Evolutionary conservation across 163 green algal species (phyloP).

Genomic region (Scenedesmus sp.): DNA sequence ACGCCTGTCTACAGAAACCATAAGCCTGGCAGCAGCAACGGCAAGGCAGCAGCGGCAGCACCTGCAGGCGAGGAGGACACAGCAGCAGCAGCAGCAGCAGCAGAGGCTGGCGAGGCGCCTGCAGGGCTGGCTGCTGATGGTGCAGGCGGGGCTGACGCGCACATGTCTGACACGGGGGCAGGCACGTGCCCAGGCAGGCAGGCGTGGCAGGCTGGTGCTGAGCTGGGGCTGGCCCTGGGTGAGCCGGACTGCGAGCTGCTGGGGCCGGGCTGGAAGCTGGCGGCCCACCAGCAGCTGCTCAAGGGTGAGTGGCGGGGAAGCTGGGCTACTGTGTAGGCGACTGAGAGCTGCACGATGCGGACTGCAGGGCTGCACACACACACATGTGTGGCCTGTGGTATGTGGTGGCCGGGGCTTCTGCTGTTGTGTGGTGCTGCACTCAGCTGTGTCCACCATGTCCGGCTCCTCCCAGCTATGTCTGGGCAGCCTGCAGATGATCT

Average conservation of each 20-base stretch:
- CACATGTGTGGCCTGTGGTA: neutral
- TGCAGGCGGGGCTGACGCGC: neutral
- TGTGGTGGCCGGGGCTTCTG: neutral
- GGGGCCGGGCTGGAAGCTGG: constrained; percentile 62
- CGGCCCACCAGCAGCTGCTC: constrained; percentile 65
- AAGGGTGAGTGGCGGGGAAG: constrained; percentile 7
- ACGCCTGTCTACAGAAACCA: neutral
- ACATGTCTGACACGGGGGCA: constrained; percentile 6
- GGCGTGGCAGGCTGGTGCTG: neutral
- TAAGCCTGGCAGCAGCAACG: neutral
- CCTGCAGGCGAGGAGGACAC: constrained; percentile 1
- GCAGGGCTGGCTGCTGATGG: neutral
- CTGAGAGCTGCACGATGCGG: too few species aligned
- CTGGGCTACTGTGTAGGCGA: neutral
- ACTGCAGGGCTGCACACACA: too few species aligned
- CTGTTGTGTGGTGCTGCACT: neutral
- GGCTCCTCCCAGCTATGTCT: neutral
- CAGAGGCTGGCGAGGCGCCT: neutral
- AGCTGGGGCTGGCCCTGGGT: constrained; percentile 46
- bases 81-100: neutral
- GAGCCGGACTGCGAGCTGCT: constrained; percentile 60
- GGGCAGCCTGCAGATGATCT: too few species aligned
- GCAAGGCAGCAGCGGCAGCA: neutral
- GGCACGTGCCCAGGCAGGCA: neutral
- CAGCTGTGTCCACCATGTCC: neutral